Conservation (phyloP, 192 early-diverging fungal genomes). For the Rhizophagus clarus region DNA sequence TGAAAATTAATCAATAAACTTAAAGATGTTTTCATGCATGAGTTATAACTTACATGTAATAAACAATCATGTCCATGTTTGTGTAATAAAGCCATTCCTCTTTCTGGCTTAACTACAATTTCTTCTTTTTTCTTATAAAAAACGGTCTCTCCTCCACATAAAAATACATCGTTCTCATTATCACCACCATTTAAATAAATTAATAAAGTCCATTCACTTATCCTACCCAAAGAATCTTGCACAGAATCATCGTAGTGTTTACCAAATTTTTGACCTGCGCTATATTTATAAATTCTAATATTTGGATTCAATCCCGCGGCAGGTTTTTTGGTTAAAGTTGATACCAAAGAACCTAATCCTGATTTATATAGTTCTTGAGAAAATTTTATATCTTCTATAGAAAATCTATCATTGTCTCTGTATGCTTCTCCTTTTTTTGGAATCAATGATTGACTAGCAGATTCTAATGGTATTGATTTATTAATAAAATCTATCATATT, state of each 20-base stretch:
- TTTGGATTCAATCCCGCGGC: conserved; percentile 41
- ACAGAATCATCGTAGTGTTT: conserved; percentile 49
- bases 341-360: not conserved
- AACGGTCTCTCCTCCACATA: conserved; percentile 46
- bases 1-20: not conserved
- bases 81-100: conserved; percentile 47
- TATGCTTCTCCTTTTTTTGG: conserved; percentile 47
- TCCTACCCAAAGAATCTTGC: conserved; percentile 32
- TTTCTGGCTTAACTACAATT: conserved; percentile 36
- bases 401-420: conserved; percentile 46
- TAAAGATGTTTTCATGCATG: not conserved
- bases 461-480: conserved; percentile 33
- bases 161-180: conserved; percentile 23
- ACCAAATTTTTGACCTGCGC: conserved; percentile 41
- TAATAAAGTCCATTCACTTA: conserved; percentile 48
- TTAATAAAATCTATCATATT: conserved; percentile 40
- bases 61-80: conserved; percentile 44
- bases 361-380: conserved; percentile 31
- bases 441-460: conserved; percentile 12
- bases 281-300: conserved; percentile 49
- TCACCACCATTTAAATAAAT: conserved; percentile 46
- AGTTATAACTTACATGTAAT: conserved; percentile 35
- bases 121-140: conserved; percentile 44
- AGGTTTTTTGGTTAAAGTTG: not conserved
- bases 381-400: conserved; percentile 33